Conservation (phyloP, 1,139 yeast genomes). For the Spathaspora jeffriesii region DNA sequence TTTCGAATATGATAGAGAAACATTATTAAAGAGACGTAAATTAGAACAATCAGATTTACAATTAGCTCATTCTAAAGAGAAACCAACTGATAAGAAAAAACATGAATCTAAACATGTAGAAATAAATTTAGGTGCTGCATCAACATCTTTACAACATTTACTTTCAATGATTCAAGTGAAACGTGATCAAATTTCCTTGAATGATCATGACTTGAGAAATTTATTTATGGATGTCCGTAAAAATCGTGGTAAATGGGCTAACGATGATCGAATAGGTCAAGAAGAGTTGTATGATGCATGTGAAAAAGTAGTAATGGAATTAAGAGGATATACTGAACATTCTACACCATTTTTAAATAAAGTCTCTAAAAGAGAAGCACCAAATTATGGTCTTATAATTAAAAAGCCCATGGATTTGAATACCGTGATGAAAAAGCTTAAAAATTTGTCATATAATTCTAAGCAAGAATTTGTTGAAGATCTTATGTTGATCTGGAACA, state of each 20-base stretch:
- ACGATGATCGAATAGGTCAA: slow-evolving; percentile 93
- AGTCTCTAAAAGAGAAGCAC: slow-evolving; percentile 97
- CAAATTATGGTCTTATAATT: slow-evolving; percentile 87
- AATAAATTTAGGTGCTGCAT: slow-evolving; percentile 50
- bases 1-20: slow-evolving; percentile 82
- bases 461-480: slow-evolving; percentile 92
- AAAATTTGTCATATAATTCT: slow-evolving; percentile 75
- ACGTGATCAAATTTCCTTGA: slow-evolving; percentile 70
- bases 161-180: slow-evolving; percentile 76
- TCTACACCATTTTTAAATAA: slow-evolving; percentile 94
- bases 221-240: slow-evolving; percentile 91
- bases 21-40: slow-evolving; percentile 73
- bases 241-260: slow-evolving; percentile 96
- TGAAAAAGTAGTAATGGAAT: slow-evolving; percentile 88
- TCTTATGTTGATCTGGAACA: slow-evolving; percentile 92
- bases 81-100: slow-evolving; percentile 4
- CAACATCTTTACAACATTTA: slow-evolving; percentile 82
- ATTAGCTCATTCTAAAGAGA: slow-evolving; percentile 42
- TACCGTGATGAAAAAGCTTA: slow-evolving; percentile 89
- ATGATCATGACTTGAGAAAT: slow-evolving; percentile 85
- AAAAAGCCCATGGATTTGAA: slow-evolving; percentile 96
- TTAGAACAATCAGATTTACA: slow-evolving; percentile 80
- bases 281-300: slow-evolving; percentile 98
- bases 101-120: slow-evolving; percentile 12
- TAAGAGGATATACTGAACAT: slow-evolving; percentile 93